phyloP scores from a whole-genome alignment of 75 land plant genomes.

The Selaginella tamariscina region DNA sequence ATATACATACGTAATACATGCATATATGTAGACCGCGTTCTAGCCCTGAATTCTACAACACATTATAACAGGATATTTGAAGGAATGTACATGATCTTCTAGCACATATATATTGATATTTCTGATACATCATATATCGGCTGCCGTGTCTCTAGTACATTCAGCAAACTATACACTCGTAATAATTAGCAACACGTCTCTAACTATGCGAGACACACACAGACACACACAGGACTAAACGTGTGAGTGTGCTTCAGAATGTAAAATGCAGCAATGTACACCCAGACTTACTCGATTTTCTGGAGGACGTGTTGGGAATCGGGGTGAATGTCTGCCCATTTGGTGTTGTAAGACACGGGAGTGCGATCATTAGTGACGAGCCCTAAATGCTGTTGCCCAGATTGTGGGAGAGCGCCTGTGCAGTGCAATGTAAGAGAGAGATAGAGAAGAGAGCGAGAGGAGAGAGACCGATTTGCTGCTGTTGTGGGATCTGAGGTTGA shows the following conservation, averaged over 20 bases:
- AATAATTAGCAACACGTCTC: neutral
- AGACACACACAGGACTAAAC: too few species aligned
- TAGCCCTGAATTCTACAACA: too few species aligned
- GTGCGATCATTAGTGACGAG: slow-evolving; percentile 54
- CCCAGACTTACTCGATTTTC: slow-evolving; percentile 54
- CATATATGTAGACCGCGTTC: too few species aligned
- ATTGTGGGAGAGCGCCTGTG: slow-evolving; percentile 50
- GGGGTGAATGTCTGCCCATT: slow-evolving; percentile 88
- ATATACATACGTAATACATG: too few species aligned
- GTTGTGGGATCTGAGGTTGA: neutral
- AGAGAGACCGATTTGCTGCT: too few species aligned
- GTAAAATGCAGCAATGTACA: neutral
- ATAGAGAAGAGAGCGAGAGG: too few species aligned
- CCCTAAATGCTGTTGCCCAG: slow-evolving; percentile 22
- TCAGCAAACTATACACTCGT: neutral
- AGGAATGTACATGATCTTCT: neutral
- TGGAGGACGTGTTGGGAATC: slow-evolving; percentile 78
- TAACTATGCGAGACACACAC: too few species aligned
- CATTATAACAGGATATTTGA: too few species aligned
- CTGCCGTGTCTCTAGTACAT: neutral
- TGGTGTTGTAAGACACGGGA: slow-evolving; percentile 71
- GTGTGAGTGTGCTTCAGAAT: neutral
- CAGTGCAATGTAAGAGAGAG: too few species aligned
- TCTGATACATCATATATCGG: neutral
- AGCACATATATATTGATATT: neutral